Percentiles rank a stretch among this genome's conserved stretches.
Evolutionary conservation across 176 grass and related monocot species (phyloP).

Genomic region (Eragrostis curvula): DNA sequence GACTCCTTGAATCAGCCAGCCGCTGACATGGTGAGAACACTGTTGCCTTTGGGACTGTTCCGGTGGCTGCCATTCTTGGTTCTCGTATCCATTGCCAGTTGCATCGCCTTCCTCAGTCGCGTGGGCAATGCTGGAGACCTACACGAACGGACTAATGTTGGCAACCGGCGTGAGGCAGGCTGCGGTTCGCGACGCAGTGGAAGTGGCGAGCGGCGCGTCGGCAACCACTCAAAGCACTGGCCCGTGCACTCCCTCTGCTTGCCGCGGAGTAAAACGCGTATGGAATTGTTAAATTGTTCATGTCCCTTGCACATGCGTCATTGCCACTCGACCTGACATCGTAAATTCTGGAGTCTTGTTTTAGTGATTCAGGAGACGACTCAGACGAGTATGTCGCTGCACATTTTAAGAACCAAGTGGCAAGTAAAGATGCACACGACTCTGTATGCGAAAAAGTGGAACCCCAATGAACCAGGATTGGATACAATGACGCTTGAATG

Average conservation of each 20-base stretch:
- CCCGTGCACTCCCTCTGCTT: too few species aligned
- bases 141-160: background rate
- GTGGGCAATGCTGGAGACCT: background rate
- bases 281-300: too few species aligned
- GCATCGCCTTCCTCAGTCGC: background rate
- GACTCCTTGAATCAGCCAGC: background rate
- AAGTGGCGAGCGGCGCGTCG: too few species aligned
- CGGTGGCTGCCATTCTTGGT: background rate
- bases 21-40: slow-evolving; percentile 27
- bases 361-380: background rate
- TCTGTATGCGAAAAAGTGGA: background rate
- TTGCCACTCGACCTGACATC: background rate
- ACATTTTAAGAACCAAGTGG: background rate
- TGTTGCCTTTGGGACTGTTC: background rate
- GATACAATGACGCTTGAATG: background rate
- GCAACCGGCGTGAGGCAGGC: background rate
- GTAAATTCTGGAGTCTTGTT: background rate
- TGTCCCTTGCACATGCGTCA: too few species aligned
- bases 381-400: background rate
- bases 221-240: too few species aligned
- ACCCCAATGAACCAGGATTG: background rate
- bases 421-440: background rate
- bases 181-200: too few species aligned
- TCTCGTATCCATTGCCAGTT: background rate
- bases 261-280: too few species aligned